These are phyloP conservation scores for Mycena epipterygia DNA, from an alignment of 768 basidiomycete species.

Conservation along the genomic window DNA sequence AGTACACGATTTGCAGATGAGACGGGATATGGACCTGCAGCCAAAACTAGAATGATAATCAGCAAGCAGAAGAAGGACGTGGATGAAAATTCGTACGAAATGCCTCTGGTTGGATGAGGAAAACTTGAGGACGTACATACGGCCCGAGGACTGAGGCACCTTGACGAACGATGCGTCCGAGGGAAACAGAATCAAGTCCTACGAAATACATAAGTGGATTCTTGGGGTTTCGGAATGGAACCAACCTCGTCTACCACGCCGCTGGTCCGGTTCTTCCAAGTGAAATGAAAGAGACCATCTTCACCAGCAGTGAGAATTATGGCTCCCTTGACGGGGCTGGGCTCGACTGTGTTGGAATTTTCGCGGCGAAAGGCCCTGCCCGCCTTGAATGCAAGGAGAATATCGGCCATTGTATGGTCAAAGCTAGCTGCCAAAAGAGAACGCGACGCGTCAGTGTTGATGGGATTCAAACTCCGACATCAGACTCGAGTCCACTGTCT, in stretches of 20 bases:
- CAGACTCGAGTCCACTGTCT: background rate
- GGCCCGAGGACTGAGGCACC: constrained; percentile 77
- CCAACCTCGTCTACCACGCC: constrained; percentile 73
- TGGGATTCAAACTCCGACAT: constrained; percentile 47
- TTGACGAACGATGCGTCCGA: constrained; percentile 86
- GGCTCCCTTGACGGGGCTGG: constrained; percentile 79
- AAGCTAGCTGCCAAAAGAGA: background rate
- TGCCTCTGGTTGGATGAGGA: constrained; percentile 90
- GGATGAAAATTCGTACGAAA: constrained; percentile 72
- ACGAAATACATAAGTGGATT: constrained; percentile 10
- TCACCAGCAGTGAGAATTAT: constrained; percentile 77
- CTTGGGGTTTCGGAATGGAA: constrained; percentile 10
- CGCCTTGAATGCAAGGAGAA: constrained; percentile 72
- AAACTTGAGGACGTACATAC: constrained; percentile 92
- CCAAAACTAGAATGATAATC: constrained; percentile 75
- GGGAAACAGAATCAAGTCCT: constrained; percentile 93
- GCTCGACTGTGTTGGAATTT: constrained; percentile 76
- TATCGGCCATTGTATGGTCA: constrained; percentile 52
- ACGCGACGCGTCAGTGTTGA: constrained; percentile 61
- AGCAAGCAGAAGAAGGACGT: constrained; percentile 1
- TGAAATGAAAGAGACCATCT: constrained; percentile 83
- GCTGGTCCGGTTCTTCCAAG: constrained; percentile 82
- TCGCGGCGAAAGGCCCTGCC: constrained; percentile 82
- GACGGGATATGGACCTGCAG: constrained; percentile 73
- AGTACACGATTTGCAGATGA: constrained; percentile 11